Conservation (phyloP, 257 asterid species). For the Coffea canephora region DNA sequence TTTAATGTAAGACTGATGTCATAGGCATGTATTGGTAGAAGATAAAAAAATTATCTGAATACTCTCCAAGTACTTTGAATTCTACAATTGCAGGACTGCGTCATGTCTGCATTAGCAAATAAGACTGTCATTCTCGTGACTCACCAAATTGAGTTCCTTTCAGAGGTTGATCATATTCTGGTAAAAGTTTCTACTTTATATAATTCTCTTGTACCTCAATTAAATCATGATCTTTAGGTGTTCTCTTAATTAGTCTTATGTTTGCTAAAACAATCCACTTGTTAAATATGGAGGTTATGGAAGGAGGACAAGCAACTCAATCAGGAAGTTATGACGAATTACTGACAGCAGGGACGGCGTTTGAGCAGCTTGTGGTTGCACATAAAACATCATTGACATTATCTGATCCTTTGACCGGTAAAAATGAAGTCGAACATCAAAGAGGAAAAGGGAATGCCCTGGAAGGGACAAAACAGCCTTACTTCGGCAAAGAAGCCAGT, state of each 20-base stretch:
- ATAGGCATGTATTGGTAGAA: not conserved
- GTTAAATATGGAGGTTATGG: constrained; percentile 48
- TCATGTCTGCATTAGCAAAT: constrained; percentile 58
- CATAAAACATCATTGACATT: constrained; percentile 43
- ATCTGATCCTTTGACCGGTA: constrained; percentile 29
- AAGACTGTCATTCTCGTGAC: constrained; percentile 77
- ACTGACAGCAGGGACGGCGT: constrained; percentile 50
- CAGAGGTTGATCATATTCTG: constrained; percentile 59
- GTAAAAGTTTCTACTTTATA: constrained; percentile 28
- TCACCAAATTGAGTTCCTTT: constrained; percentile 80
- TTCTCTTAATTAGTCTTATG: not conserved
- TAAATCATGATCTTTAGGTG: not conserved
- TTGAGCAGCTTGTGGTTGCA: constrained; percentile 63
- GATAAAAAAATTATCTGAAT: not conserved
- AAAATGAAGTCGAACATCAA: constrained; percentile 17
- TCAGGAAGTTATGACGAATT: constrained; percentile 60
- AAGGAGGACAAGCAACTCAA: constrained; percentile 53
- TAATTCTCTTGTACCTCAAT: not conserved
- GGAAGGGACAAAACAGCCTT: constrained; percentile 22
- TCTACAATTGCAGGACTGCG: constrained; percentile 53
- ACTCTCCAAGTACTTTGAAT: not conserved
- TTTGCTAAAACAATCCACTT: not conserved
- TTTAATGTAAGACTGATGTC: constrained; percentile 48
- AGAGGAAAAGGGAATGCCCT: not conserved
- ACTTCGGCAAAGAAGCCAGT: constrained; percentile 27